Evolutionary conservation across 345 rosid species (phyloP).

Genomic region (Moricandia arvensis): DNA sequence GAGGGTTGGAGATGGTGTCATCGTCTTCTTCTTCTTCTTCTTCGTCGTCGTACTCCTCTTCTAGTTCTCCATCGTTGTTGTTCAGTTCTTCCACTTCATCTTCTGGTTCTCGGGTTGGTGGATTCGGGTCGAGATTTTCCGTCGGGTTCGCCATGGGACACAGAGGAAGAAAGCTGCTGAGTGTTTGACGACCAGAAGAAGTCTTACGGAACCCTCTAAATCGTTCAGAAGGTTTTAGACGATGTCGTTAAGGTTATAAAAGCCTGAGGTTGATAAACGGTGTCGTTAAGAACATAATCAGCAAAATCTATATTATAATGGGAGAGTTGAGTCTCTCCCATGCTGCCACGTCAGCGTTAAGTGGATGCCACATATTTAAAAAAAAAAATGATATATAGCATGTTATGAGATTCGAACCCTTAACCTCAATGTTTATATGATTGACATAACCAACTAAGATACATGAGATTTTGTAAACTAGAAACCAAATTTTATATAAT

Average conservation of each 20-base stretch:
- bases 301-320: too few relatives aligned
- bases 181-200: not conserved
- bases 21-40: conserved; percentile 37
- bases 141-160: conserved; percentile 29
- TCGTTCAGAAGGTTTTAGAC: not conserved
- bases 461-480: too few relatives aligned
- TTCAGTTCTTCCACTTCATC: conserved; percentile 23
- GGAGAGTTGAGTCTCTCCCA: too few relatives aligned
- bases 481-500: too few relatives aligned
- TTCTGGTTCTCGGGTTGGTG: conserved; percentile 18
- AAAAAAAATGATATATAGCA: too few relatives aligned
- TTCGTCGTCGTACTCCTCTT: conserved; percentile 41
- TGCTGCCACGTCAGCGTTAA: too few relatives aligned
- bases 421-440: too few relatives aligned
- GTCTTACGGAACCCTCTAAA: not conserved
- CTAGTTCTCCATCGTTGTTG: conserved; percentile 30
- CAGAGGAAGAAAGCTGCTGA: not conserved
- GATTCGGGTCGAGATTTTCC: conserved; percentile 19
- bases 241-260: too few relatives aligned
- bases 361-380: too few relatives aligned
- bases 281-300: not conserved
- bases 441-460: too few relatives aligned
- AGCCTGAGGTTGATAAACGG: not conserved
- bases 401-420: too few relatives aligned
- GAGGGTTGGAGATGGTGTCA: conserved; percentile 22